phyloP scores from a whole-genome alignment of 1,284 basidiomycete species.

The Apiotrichum porosum region DNA sequence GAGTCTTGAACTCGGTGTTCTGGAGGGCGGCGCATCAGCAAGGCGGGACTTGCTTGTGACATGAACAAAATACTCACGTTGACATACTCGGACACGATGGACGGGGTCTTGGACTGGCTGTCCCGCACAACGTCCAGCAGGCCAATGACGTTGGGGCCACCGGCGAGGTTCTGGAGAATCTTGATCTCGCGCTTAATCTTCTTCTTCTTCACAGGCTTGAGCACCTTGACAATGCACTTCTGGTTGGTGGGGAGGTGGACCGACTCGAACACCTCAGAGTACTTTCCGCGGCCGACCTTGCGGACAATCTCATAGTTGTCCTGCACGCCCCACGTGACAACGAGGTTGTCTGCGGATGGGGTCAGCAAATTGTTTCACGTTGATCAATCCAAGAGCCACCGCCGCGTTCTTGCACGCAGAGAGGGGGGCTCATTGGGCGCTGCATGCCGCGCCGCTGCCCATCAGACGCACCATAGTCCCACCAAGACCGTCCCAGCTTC shows the following conservation, averaged over 20 bases:
- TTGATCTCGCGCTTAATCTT: slow-evolving; percentile 99
- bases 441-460: too few relatives aligned
- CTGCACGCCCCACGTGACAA: slow-evolving; percentile 91
- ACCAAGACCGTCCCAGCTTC: slow-evolving; percentile 56
- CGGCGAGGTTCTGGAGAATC: slow-evolving; percentile 93
- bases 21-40: too few relatives aligned
- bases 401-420: too few relatives aligned
- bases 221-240: slow-evolving; percentile 97
- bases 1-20: slow-evolving; percentile 97
- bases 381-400: too few relatives aligned
- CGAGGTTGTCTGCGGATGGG: slow-evolving; percentile 82
- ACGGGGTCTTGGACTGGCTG: slow-evolving; percentile 84
- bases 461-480: slow-evolving; percentile 59
- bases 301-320: slow-evolving; percentile 98
- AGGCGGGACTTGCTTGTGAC: too few relatives aligned
- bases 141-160: slow-evolving; percentile 81
- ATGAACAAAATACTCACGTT: too few relatives aligned
- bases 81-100: slow-evolving; percentile 96
- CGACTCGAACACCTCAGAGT: slow-evolving; percentile 95
- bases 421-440: too few relatives aligned
- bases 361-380: background rate
- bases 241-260: slow-evolving; percentile 88
- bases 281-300: slow-evolving; percentile 95
- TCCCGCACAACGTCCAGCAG: slow-evolving; percentile 95
- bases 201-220: slow-evolving; percentile 99